These are phyloP conservation scores for Colletotrichum noveboracense DNA, from an alignment of 2,329 filamentous ascomycete species.

Conservation along the genomic window DNA sequence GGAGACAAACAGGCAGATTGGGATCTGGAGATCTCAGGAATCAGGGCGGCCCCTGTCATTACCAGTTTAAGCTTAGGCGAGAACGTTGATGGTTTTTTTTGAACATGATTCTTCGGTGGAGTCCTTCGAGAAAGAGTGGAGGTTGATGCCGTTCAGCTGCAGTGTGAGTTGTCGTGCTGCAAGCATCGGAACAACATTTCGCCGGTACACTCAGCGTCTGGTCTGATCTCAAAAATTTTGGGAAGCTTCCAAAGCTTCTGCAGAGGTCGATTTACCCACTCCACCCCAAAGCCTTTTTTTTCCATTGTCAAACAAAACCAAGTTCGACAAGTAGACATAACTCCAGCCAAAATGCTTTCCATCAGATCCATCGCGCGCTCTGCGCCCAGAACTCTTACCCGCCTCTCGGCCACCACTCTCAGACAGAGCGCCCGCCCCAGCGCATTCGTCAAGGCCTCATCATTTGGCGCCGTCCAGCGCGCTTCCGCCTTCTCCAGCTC, in stretches of 20 bases:
- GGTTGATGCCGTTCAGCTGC: background rate
- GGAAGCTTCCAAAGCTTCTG: conserved; percentile 10
- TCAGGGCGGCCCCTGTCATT: background rate
- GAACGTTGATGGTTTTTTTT: background rate
- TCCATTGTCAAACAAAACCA: background rate
- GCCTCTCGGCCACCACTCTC: conserved; percentile 57
- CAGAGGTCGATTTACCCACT: background rate
- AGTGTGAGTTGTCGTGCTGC: background rate
- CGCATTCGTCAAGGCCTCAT: conserved; percentile 51
- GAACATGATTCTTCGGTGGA: background rate
- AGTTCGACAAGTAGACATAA: background rate
- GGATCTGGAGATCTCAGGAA: background rate
- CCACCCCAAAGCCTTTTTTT: background rate
- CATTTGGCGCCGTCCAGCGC: conserved; percentile 39
- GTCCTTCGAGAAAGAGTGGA: conserved; percentile 1
- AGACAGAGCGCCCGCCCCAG: conserved; percentile 57
- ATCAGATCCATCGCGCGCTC: conserved; percentile 70
- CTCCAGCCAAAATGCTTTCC: conserved; percentile 66
- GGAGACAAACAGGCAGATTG: background rate
- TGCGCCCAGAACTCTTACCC: conserved; percentile 67
- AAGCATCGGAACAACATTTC: background rate
- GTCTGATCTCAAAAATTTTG: conserved; percentile 17
- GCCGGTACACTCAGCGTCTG: background rate
- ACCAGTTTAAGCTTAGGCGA: background rate
- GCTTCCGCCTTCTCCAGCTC: conserved; percentile 56